phyloP scores from a whole-genome alignment of 768 basidiomycete species.

The Lactarius sanguifluus region DNA sequence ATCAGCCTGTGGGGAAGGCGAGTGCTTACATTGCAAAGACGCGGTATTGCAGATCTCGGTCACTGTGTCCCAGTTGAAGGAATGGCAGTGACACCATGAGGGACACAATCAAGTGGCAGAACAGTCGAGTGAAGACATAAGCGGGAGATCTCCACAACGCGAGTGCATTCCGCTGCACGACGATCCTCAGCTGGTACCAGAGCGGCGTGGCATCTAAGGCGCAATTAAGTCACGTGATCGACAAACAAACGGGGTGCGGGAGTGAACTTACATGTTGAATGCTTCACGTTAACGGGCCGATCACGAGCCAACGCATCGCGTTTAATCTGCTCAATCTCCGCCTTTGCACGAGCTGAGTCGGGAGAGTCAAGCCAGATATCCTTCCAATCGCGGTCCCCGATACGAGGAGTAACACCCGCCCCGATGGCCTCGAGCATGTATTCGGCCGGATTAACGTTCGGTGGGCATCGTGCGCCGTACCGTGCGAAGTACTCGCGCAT shows the following conservation, averaged over 20 bases:
- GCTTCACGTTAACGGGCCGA: constrained; percentile 1
- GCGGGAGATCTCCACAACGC: constrained; percentile 84
- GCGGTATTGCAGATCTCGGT: constrained; percentile 75
- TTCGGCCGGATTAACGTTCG: constrained; percentile 74
- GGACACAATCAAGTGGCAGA: constrained; percentile 70
- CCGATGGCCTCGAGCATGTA: constrained; percentile 87
- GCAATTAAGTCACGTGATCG: constrained; percentile 38
- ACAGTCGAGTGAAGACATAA: constrained; percentile 82
- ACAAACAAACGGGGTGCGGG: too few relatives aligned
- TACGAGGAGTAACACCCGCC: constrained; percentile 70
- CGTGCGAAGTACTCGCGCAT: constrained; percentile 77
- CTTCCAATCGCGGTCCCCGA: constrained; percentile 84
- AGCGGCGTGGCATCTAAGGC: constrained; percentile 57
- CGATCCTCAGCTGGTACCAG: constrained; percentile 68
- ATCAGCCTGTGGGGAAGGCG: too few relatives aligned
- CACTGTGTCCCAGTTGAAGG: constrained; percentile 65
- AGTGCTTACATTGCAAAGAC: constrained; percentile 62
- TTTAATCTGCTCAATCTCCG: constrained; percentile 48
- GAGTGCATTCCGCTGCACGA: constrained; percentile 65
- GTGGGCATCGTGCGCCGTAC: constrained; percentile 71
- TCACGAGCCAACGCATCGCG: constrained; percentile 14
- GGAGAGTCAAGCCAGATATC: constrained; percentile 80
- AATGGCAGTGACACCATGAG: constrained; percentile 76
- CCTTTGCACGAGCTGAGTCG: constrained; percentile 43
- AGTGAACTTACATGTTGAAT: constrained; percentile 18